Evolutionary conservation across 2,329 filamentous ascomycete genomes (phyloP), one percentile per base, ranked within the genome.

Genomic region (Calonectria crousiana): DNA sequence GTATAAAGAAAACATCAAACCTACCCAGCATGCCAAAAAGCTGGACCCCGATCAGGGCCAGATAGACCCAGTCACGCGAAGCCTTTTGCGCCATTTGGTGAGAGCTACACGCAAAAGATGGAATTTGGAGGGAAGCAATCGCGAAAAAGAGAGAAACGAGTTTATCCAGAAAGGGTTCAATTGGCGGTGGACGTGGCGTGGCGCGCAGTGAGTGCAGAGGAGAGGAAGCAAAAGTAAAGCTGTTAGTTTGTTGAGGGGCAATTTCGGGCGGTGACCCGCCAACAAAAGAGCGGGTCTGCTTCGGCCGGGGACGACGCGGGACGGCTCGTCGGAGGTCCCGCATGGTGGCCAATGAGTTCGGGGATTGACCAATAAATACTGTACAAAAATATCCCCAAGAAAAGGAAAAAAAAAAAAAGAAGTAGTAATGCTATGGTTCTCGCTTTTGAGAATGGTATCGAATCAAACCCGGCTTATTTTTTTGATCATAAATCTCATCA

Each of bases 21-120:
- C 53, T 78, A 86, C 84, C 75, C n/a, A 86, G 74, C 82, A 85
- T 86, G 78, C 83, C 84, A 10, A 82, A 67, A 44, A 85, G 79
- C 72, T 86, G 84, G 6, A 81, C 76, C 26, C 73, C 73, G 34
- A 85, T 81, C 64, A 85, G 78, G 78, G 74, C 73, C 10, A 86
- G 78, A 49, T 86, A 87, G 53, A 83, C 64, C 80, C 79, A 83
- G 66, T 87, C 84, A 66, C 83, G 84, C 49, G 75, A 34, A 20
- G 73, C 72, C 71, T 82, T 82, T 53, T 78, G 75, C 3, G 79
- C 73, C 81, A 82, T 82, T 41, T 28, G 20, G 67, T 49, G 30
- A 47, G 44, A 23, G 44, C 14, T 16, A 9, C 16, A 16, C 6
- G 1, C 4, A 14, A 6, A 28, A 26, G 4, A 9, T 11, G 23